Conservation (phyloP, 495 filamentous ascomycete species). For the Hypoxylon trugodes region DNA sequence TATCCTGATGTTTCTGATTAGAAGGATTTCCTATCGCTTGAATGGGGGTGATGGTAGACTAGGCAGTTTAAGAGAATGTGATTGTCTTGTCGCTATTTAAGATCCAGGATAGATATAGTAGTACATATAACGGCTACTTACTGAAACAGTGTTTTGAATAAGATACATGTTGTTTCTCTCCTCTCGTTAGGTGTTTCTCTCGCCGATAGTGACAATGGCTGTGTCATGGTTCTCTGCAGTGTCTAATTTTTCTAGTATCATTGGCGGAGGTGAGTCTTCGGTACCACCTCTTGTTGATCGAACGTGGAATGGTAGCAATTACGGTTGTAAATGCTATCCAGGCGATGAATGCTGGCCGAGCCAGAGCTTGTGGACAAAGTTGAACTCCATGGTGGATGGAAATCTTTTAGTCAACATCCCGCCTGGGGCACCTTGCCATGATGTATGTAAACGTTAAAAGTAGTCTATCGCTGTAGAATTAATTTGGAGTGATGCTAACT, state of each 20-base stretch:
- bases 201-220: conserved; percentile 22
- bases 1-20: background rate
- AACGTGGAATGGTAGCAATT: conserved; percentile 43
- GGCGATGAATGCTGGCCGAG: conserved; percentile 56
- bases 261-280: conserved; percentile 4
- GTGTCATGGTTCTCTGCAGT: conserved; percentile 14
- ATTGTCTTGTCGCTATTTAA: conserved; percentile 10
- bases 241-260: conserved; percentile 5
- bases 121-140: background rate
- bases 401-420: conserved; percentile 50
- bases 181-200: background rate
- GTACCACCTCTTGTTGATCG: conserved; percentile 33
- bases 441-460: conserved; percentile 26
- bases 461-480: background rate
- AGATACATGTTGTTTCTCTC: background rate
- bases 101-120: background rate
- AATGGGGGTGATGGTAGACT: background rate
- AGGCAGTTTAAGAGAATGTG: conserved; percentile 1
- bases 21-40: background rate
- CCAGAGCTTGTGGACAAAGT: conserved; percentile 38
- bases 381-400: conserved; percentile 53
- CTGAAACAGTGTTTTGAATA: background rate
- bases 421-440: conserved; percentile 51
- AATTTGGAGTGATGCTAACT: conserved; percentile 1
- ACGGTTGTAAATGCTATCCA: conserved; percentile 55